Evolutionary conservation across 176 grass and related monocot genomes (phyloP).

Genomic region (Carex scoparia): DNA sequence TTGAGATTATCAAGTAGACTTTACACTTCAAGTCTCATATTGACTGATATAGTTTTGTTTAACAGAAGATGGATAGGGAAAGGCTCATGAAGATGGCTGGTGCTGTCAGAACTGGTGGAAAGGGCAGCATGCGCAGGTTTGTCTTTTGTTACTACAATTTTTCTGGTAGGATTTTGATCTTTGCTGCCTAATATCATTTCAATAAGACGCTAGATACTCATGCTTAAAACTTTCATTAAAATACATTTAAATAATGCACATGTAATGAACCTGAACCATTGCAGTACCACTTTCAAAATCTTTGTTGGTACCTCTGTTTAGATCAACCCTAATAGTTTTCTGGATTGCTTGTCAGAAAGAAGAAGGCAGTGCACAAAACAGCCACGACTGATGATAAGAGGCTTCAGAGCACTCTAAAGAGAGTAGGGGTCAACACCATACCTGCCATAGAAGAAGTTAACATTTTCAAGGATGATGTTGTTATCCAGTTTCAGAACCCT

Average conservation of each 20-base stretch:
- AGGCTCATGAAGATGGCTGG: conserved; percentile 91
- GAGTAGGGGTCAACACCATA: conserved; percentile 92
- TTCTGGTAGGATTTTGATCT: neutral
- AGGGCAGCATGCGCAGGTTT: conserved; percentile 86
- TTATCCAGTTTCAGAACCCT: conserved; percentile 94
- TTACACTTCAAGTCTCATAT: neutral
- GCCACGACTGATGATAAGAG: conserved; percentile 81
- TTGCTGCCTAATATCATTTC: neutral
- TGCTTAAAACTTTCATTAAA: neutral
- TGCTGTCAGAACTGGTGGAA: conserved; percentile 81
- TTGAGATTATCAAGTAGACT: neutral
- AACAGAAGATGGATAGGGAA: conserved; percentile 68
- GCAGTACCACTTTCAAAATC: neutral
- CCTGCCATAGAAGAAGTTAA: conserved; percentile 98
- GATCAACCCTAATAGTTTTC: neutral
- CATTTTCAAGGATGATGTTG: conserved; percentile 95
- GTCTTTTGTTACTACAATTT: neutral
- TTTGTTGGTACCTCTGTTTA: neutral
- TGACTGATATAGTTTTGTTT: neutral
- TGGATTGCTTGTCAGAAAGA: conserved; percentile 52
- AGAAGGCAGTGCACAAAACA: conserved; percentile 97
- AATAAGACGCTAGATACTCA: neutral
- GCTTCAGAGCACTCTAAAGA: conserved; percentile 95
- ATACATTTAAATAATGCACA: neutral
- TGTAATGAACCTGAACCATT: neutral